Percentiles rank a stretch among this genome's conserved stretches.
phyloP scores from a whole-genome alignment of 768 basidiomycete species.

The Kondoa subrosea region DNA sequence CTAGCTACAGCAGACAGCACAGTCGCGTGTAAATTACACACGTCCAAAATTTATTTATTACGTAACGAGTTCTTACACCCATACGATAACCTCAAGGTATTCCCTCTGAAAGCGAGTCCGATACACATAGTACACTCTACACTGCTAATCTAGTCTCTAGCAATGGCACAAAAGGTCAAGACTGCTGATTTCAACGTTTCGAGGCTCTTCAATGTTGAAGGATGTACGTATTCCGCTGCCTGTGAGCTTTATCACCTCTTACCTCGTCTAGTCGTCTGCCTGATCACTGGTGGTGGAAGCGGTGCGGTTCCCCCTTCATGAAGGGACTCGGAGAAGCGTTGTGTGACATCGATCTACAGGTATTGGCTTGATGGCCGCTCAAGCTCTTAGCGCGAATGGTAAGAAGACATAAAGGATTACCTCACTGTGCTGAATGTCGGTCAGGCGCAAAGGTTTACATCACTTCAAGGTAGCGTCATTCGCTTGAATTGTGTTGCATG shows the following conservation, averaged over 20 bases:
- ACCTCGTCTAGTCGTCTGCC: background rate
- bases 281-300: background rate
- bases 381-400: conserved; percentile 1
- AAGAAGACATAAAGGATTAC: background rate
- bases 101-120: no score
- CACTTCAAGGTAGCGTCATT: background rate
- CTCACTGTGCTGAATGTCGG: conserved; percentile 4
- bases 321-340: background rate
- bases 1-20: background rate
- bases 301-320: background rate
- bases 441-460: conserved; percentile 19
- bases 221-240: background rate
- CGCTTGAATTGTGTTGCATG: background rate
- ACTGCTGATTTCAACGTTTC: background rate
- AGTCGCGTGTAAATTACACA: background rate
- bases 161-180: background rate
- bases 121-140: no score
- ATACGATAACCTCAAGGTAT: no score
- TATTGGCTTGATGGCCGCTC: conserved; percentile 15
- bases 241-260: background rate
- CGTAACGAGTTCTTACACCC: no score
- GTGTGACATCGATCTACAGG: background rate
- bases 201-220: background rate
- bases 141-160: no score
- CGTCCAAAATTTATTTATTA: no score